phyloP scores from a whole-genome alignment of 768 basidiomycete species.

The Leccinum ochraceum region DNA sequence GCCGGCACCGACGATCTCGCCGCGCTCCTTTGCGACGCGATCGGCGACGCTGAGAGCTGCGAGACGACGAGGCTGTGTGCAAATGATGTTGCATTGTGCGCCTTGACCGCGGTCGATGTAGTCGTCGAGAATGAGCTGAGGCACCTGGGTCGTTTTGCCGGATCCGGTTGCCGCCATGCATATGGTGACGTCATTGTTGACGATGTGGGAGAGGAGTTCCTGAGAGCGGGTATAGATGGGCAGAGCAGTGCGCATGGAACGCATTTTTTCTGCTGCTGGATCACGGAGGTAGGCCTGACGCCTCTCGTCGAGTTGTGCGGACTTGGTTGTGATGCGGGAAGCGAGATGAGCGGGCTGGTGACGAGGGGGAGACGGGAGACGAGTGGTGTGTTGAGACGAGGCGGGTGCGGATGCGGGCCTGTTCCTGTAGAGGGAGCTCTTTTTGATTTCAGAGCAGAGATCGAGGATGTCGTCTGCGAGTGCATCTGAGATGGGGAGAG shows the following conservation, averaged over 20 bases:
- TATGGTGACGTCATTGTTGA: constrained; percentile 80
- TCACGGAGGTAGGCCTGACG: constrained; percentile 61
- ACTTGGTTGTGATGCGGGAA: constrained; percentile 45
- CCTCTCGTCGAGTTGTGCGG: constrained; percentile 51
- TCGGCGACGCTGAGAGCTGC: constrained; percentile 92
- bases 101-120: constrained; percentile 79
- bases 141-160: constrained; percentile 94
- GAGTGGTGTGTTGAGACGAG: constrained; percentile 13
- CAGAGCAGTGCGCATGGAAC: constrained; percentile 62
- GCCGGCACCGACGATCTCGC: constrained; percentile 60
- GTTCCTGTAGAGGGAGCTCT: constrained; percentile 65
- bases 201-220: constrained; percentile 68
- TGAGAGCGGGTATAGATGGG: constrained; percentile 74
- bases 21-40: constrained; percentile 88
- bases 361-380: constrained; percentile 23
- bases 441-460: constrained; percentile 64
- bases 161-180: constrained; percentile 90
- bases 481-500: constrained; percentile 59
- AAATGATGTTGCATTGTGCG: constrained; percentile 83
- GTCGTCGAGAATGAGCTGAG: constrained; percentile 87
- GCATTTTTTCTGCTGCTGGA: constrained; percentile 63
- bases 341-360: constrained; percentile 34
- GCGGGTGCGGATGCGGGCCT: constrained; percentile 44
- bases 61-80: constrained; percentile 90
- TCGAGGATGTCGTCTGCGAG: constrained; percentile 73